Percentiles rank a stretch among this genome's conserved stretches.
phyloP scores from a whole-genome alignment of 164 flowering plant species.

The Vitis labrusca region DNA sequence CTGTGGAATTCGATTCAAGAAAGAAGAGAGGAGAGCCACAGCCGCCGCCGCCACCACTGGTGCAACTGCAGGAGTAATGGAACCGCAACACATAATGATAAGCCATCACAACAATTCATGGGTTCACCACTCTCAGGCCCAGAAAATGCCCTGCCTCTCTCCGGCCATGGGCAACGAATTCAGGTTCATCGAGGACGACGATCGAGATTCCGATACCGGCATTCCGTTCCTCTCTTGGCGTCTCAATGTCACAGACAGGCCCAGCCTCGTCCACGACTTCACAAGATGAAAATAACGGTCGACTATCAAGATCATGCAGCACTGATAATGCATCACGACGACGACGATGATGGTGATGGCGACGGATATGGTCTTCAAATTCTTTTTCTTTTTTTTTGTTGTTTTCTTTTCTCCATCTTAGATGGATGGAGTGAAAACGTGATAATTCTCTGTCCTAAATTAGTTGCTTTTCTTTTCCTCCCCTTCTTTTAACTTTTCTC shows the following conservation, averaged over 20 bases:
- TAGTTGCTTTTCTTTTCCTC: slow-evolving; percentile 7
- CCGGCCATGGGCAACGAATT: slow-evolving; percentile 47
- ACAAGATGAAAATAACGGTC: slow-evolving; percentile 33
- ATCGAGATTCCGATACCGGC: slow-evolving; percentile 28
- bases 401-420: slow-evolving; percentile 7
- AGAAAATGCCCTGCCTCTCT: slow-evolving; percentile 35
- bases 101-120: slow-evolving; percentile 35
- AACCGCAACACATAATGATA: slow-evolving; percentile 25
- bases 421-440: slow-evolving; percentile 27
- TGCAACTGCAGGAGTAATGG: slow-evolving; percentile 17
- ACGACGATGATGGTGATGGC: slow-evolving; percentile 15
- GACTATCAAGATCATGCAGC: slow-evolving; percentile 3
- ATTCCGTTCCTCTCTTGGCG: slow-evolving; percentile 78
- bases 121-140: slow-evolving; percentile 33
- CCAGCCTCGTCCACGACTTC: slow-evolving; percentile 71
- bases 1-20: slow-evolving; percentile 96
- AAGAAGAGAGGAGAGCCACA: slow-evolving; percentile 87
- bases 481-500: slow-evolving; percentile 7
- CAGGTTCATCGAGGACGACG: slow-evolving; percentile 51
- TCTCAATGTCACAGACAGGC: slow-evolving; percentile 72
- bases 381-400: slow-evolving; percentile 13
- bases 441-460: slow-evolving; percentile 31
- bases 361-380: slow-evolving; percentile 10
- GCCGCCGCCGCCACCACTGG: slow-evolving; percentile 36
- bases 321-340: slow-evolving; percentile 9